These are phyloP conservation scores for Cutaneotrichosporon sp. DNA, from an alignment of 1,284 basidiomycete species.

Conservation along the genomic window DNA sequence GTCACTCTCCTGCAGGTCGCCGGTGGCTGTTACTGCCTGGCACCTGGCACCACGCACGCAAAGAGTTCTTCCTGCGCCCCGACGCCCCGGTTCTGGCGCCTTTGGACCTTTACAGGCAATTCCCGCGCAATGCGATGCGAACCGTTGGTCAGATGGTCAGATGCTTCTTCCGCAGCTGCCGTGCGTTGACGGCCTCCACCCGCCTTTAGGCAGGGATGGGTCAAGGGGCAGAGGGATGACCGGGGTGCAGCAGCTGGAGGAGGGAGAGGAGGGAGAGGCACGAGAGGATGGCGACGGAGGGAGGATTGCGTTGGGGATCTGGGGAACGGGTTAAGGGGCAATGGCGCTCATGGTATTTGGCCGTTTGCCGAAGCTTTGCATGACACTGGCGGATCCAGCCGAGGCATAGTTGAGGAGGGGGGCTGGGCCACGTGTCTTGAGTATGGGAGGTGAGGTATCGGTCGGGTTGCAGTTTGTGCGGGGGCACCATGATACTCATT, in stretches of 20 bases:
- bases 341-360: background rate
- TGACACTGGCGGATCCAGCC: background rate
- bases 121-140: background rate
- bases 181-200: too few relatives aligned
- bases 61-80: too few relatives aligned
- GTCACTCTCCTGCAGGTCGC: too few relatives aligned
- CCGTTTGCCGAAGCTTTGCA: background rate
- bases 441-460: too few relatives aligned
- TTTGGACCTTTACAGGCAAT: background rate
- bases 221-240: background rate
- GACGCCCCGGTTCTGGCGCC: too few relatives aligned
- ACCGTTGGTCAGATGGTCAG: background rate
- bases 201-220: too few relatives aligned
- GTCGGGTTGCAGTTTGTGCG: background rate
- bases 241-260: too few relatives aligned
- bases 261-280: background rate
- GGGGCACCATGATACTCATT: background rate
- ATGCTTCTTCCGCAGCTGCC: background rate
- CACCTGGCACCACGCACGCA: too few relatives aligned
- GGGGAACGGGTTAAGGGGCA: background rate
- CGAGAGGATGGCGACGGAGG: background rate
- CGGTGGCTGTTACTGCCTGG: too few relatives aligned
- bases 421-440: background rate
- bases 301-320: background rate
- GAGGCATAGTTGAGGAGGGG: background rate